Evolutionary conservation across 345 rosid species (phyloP).

Genomic region (sweet orange (Citrus sinensis)): DNA sequence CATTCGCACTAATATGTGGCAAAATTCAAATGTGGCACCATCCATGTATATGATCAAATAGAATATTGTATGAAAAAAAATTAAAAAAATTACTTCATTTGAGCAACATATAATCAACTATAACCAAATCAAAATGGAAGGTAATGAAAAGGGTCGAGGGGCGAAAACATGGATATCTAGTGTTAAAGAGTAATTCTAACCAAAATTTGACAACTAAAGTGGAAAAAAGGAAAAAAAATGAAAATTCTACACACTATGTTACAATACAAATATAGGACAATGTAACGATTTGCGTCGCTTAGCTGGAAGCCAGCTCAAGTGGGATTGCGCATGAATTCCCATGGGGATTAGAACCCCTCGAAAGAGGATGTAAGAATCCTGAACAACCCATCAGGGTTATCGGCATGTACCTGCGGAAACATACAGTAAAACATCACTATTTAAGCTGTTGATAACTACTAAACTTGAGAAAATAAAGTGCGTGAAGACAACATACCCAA

Average conservation of each 20-base stretch:
- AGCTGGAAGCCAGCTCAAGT: not conserved
- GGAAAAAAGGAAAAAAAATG: not conserved
- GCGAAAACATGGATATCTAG: not conserved
- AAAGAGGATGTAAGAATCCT: constrained; percentile 82
- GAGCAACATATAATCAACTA: not conserved
- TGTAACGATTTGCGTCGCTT: not conserved
- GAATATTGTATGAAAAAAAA: not conserved
- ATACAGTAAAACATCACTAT: not conserved
- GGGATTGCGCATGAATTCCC: not conserved
- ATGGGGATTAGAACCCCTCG: constrained; percentile 38
- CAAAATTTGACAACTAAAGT: not conserved
- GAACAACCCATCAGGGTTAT: constrained; percentile 95
- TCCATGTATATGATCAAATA: not conserved
- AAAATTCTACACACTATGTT: not conserved
- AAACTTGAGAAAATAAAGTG: constrained; percentile 8
- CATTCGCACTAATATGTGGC: too few relatives aligned
- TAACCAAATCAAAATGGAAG: not conserved
- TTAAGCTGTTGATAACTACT: not conserved
- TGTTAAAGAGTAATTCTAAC: not conserved
- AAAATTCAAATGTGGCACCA: too few relatives aligned
- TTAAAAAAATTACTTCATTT: not conserved
- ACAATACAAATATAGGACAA: not conserved
- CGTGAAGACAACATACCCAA: constrained; percentile 54
- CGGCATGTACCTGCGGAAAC: constrained; percentile 71
- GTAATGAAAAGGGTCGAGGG: not conserved